Percentiles rank a stretch among this genome's conserved stretches.
Conservation (phyloP, 352 stramenopile species). For the Thraustotheca clavata region DNA sequence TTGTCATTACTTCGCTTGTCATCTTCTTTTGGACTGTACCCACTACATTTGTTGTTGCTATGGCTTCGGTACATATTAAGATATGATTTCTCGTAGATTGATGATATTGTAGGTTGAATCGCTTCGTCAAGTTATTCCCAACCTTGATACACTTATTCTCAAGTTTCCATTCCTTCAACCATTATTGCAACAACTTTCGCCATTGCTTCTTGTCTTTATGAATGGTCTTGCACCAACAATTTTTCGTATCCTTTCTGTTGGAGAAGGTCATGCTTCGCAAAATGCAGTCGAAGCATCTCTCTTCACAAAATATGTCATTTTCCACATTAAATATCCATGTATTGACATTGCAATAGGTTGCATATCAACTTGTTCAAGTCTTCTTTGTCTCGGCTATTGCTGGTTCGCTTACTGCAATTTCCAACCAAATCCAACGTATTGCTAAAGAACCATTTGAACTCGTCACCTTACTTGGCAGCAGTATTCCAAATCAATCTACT, state of each 20-base stretch:
- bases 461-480: conserved; percentile 62
- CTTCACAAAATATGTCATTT: conserved; percentile 40
- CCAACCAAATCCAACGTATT: conserved; percentile 48
- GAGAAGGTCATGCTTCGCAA: conserved; percentile 56
- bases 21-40: conserved; percentile 75
- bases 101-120: conserved; percentile 36
- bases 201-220: conserved; percentile 57
- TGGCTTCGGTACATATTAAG: conserved; percentile 33
- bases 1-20: conserved; percentile 38
- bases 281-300: conserved; percentile 57
- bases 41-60: conserved; percentile 64
- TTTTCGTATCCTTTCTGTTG: conserved; percentile 51
- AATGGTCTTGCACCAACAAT: conserved; percentile 57
- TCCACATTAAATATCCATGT: background rate
- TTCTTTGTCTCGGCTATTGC: conserved; percentile 71
- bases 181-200: conserved; percentile 50
- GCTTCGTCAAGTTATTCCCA: conserved; percentile 44
- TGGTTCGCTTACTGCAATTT: conserved; percentile 47
- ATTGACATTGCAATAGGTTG: conserved; percentile 31
- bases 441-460: conserved; percentile 20
- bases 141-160: conserved; percentile 33
- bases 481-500: conserved; percentile 64
- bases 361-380: conserved; percentile 71
- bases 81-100: background rate
- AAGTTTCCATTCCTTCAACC: conserved; percentile 42